Base-by-base conservation (phyloP, 2,329 filamentous ascomycete species). In the Colletotrichum sp. region DNA sequence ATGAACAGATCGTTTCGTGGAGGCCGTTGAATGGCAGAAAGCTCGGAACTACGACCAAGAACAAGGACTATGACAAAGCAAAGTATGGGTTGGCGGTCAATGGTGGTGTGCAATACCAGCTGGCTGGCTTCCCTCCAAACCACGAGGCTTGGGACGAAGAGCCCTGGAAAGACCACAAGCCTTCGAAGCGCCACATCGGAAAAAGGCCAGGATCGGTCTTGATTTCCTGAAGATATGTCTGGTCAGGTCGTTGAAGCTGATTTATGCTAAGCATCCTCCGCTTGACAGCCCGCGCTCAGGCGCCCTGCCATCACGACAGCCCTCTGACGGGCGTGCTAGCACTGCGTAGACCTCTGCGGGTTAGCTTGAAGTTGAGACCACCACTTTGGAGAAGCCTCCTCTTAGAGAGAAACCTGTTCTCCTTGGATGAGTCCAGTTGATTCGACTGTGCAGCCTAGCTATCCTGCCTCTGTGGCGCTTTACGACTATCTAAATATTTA, bases 351-450 rank as follows among this genome's bases (percentile, higher is more conserved):
- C n/a, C 43, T 52, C 10, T 0, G 43, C 12, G 2, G n/a, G n/a
- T 13, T 2, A 21, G 0, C n/a, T 21, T 0, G 43, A 21, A 0
- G 43, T 4, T 52, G n/a, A 13, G n/a, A 52, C 1, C 10, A 13
- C 5, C 43, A 21, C 10, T 21, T 0, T 52, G 43, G 0, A 52
- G 43, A 52, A 21, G 10, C n/a, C n/a, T 21, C n/a, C n/a, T 0
- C n/a, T 48, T 0, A 18, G 38, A n/a, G 1, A 43, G 38, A 6
- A 43, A 4, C 38, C 18, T 12, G 18, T n/a, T n/a, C 18, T 43
- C 21, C 21, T 24, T 24, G 21, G 21, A 24, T 24, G 21, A 24
- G 21, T 24, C 21, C 21, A 3, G 21, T 24, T 24, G 21, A 24
- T 24, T 24, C 21, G 21, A 24, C 21, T 24, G 21, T 24, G 21